Evolutionary conservation across 371 early-diverging fungal genomes (phyloP), one percentile per base, ranked within the genome.

Genomic region (Actinomortierella ambigua): DNA sequence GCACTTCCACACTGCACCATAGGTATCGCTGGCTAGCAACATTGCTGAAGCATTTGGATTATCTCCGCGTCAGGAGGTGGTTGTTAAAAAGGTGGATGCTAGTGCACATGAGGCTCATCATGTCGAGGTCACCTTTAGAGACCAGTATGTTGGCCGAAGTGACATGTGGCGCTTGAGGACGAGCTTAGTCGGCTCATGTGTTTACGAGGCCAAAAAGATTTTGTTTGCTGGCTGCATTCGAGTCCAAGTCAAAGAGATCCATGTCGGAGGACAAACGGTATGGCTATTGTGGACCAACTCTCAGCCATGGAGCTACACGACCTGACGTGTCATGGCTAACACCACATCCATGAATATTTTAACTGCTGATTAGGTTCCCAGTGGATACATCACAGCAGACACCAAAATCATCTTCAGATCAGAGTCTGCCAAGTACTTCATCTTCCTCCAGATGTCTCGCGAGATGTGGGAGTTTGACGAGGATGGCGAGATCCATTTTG

Each of bases 401-500:
- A 96, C 98, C 4, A 86, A 90, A 63, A 80, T 90, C 55, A 91
- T 97, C n/a, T 97, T 95, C 62, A 82, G 98, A 24, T 97, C 98
- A 8, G 95, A 95, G 61, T 94, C 97, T 0, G 95, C 97, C 4
- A 93, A 95, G 58, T 92, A 88, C 62, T 95, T 95, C 76, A 80
- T 98, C 15, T 93, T 97, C 69, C 87, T 98, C 34, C 98, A 98
- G 77, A 91, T 98, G 92, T 92, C 92, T 27, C 86, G 88, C 42
- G 98, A 98, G 79, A 95, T 97, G 95, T 94, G 94, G 93, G 93
- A 95, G 43, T 97, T 96, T 80, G 96, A 94, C 55, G 96, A 97
- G 62, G 97, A 97, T 67, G 97, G 97, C 5, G 94, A 96, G 60
- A 81, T 96, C 22, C 94, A 89, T 68, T 93, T 90, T 76, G 97